Percentiles rank a stretch among this genome's conserved stretches.
phyloP scores from a whole-genome alignment of 495 filamentous ascomycete species.

The Rostrohypoxylon terebratum region DNA sequence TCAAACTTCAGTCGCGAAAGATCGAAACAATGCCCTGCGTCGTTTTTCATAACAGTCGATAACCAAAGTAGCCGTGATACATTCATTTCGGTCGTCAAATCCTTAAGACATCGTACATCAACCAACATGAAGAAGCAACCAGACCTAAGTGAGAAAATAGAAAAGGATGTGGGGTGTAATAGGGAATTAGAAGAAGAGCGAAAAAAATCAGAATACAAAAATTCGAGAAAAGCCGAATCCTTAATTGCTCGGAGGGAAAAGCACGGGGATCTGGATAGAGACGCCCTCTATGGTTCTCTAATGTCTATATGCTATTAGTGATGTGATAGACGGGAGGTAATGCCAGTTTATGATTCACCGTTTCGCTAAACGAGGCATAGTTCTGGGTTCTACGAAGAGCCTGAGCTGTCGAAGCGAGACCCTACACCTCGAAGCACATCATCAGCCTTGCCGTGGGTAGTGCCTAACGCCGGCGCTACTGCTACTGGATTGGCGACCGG shows the following conservation, averaged over 20 bases:
- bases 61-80: too few species aligned
- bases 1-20: background rate
- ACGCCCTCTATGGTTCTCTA: too few species aligned
- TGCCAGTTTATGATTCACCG: background rate
- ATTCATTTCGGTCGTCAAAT: background rate
- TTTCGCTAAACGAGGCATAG: background rate
- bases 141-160: too few species aligned
- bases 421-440: background rate
- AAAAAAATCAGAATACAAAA: too few species aligned
- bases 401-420: conserved; percentile 6
- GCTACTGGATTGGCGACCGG: background rate
- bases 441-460: background rate
- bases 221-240: too few species aligned
- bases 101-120: background rate
- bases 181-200: too few species aligned
- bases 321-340: background rate
- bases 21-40: background rate
- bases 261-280: too few species aligned
- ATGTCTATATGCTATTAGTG: background rate
- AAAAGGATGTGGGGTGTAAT: too few species aligned
- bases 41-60: background rate
- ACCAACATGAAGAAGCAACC: too few species aligned
- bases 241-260: too few species aligned
- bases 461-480: background rate
- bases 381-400: background rate